Conservation (phyloP, 345 rosid genomes). For the Arabidopsis thaliana region TAIR10.1 NC_003076.8:4854001-4854500, state of each 20-base stretch:
- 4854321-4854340: conserved; percentile 60
- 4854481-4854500: too few species aligned
- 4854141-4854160: conserved; percentile 38
- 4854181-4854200: conserved; percentile 63
- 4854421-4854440: conserved; percentile 26
- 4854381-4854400: conserved; percentile 56
- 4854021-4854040: conserved; percentile 49
- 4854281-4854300: conserved; percentile 68
- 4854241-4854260: neutral
- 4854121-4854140: conserved; percentile 49
- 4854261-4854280: neutral
- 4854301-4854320: conserved; percentile 79
- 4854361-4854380: conserved; percentile 50
- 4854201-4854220: conserved; percentile 67
- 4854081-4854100: neutral
- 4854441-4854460: neutral
- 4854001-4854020: conserved; percentile 30
- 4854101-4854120: conserved; percentile 50
- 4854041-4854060: neutral
- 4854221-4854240: conserved; percentile 63
- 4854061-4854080: neutral
- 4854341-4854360: conserved; percentile 55
- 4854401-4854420: neutral
- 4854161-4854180: conserved; percentile 41
- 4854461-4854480: neutral